Evolutionary conservation across 2,329 filamentous ascomycete species (phyloP).

Genomic region (Aspergillus floridensis): DNA sequence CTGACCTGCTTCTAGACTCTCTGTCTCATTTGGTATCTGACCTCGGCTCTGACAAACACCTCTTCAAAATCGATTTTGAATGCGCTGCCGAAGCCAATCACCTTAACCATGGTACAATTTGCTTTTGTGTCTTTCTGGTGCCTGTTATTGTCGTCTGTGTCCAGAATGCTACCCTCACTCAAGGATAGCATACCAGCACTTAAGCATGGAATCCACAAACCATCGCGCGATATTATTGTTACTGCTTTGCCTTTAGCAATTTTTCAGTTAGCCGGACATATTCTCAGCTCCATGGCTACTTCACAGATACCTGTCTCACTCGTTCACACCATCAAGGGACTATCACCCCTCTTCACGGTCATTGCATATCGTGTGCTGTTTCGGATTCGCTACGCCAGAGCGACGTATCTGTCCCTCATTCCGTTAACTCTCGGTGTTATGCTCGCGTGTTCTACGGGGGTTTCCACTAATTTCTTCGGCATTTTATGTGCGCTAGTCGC

Average conservation of each 20-base stretch:
- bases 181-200: conserved; percentile 73
- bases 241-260: conserved; percentile 87
- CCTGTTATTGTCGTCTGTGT: conserved; percentile 72
- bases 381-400: conserved; percentile 78
- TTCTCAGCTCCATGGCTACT: conserved; percentile 90
- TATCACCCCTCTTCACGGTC: conserved; percentile 94
- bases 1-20: conserved; percentile 60
- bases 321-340: conserved; percentile 96
- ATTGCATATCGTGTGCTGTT: conserved; percentile 87
- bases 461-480: conserved; percentile 85
- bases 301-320: conserved; percentile 93
- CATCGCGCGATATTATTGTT: conserved; percentile 75
- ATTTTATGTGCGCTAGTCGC: conserved; percentile 83
- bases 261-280: conserved; percentile 91
- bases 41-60: conserved; percentile 92
- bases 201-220: conserved; percentile 76
- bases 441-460: conserved; percentile 90
- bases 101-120: conserved; percentile 90
- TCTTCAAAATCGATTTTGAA: conserved; percentile 97
- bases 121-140: conserved; percentile 88
- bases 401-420: conserved; percentile 86
- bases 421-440: conserved; percentile 93
- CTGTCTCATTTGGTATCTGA: conserved; percentile 90
- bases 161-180: conserved; percentile 68
- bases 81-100: conserved; percentile 84